Base-by-base conservation (phyloP, 2,329 filamentous ascomycete genomes). In the Penicillium sp. region DNA sequence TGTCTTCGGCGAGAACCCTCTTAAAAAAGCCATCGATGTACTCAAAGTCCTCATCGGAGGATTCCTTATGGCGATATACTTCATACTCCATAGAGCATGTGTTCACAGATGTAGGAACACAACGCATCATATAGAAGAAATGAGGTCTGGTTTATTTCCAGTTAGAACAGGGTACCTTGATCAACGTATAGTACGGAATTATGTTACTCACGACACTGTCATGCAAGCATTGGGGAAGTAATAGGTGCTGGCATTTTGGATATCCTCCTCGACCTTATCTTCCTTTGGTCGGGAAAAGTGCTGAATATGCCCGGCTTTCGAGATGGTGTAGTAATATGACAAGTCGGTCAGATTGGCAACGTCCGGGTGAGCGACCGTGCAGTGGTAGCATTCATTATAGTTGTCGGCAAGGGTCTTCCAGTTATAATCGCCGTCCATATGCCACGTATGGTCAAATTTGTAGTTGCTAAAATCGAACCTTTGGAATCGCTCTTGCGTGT, bases 121-220 rank as follows among this genome's bases (percentile, higher is more conserved):
- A 85, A 55, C 84, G 77, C 70, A 87, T 84, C 60, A 87, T 83
- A 73, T 85, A 85, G 75, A 87, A 83, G 71, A 87, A 86, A 39
- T 69, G 74, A 34, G 81, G 78, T 5, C 80, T 82, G 48, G 26
- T 34, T 8, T 28, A 16, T 21, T 14, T 24, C 13, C 21, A 16
- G n/a, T 42, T 36, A 34, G 18, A 33, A 19, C 16, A n/a, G 33
- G n/a, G 9, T 5, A 19, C n/a, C n/a, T 2, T 21, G 19, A 19
- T 23, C 9, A 14, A 13, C 21, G 7, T 39, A 14, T 10, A 6
- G 13, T 3, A n/a, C 11, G 10, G n/a, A 18, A 24, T 18, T 29
- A 11, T n/a, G n/a, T n/a, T n/a, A 50, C 40, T 67, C 68, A 73
- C 69, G 69, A 66, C 31, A 72, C 67, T n/a, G 65, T 71, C 61